A percentile compares a stretch with the other conserved stretches of the same genome.
These are phyloP conservation scores for Pyrenophora seminiperda DNA, from an alignment of 2,329 filamentous ascomycete species.

Conservation along the genomic window DNA sequence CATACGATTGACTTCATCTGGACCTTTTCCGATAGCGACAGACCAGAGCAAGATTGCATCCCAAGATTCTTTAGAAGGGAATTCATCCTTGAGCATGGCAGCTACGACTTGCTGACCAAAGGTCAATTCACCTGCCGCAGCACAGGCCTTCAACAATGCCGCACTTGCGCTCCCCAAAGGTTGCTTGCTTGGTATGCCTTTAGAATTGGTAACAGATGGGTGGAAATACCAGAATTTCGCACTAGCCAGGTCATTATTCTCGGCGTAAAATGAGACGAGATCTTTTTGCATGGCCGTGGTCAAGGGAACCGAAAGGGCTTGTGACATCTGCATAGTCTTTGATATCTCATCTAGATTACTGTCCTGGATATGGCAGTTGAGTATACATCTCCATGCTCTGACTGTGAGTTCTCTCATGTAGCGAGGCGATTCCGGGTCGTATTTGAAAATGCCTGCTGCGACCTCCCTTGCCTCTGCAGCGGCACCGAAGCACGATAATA, in stretches of 20 bases:
- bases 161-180: slow-evolving; percentile 51
- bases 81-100: slow-evolving; percentile 41
- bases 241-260: slow-evolving; percentile 61
- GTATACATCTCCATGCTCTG: slow-evolving; percentile 47
- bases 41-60: slow-evolving; percentile 78
- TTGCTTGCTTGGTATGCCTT: slow-evolving; percentile 6
- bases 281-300: slow-evolving; percentile 51
- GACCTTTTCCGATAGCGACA: slow-evolving; percentile 70
- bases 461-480: slow-evolving; percentile 34
- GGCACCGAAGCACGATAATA: slow-evolving; percentile 35
- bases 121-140: slow-evolving; percentile 31
- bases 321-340: slow-evolving; percentile 60
- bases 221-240: slow-evolving; percentile 72
- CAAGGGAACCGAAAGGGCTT: slow-evolving; percentile 48
- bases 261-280: slow-evolving; percentile 68
- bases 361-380: slow-evolving; percentile 67
- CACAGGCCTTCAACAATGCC: slow-evolving; percentile 64
- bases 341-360: slow-evolving; percentile 63
- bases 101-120: slow-evolving; percentile 52
- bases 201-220: slow-evolving; percentile 49
- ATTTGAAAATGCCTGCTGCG: slow-evolving; percentile 17
- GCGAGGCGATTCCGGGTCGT: slow-evolving; percentile 8
- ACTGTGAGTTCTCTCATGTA: slow-evolving; percentile 1
- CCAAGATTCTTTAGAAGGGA: slow-evolving; percentile 62
- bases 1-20: slow-evolving; percentile 75